Percentiles rank a stretch among this genome's conserved stretches.
phyloP scores from a whole-genome alignment of 2,329 filamentous ascomycete species.

The Uncinocarpus reesii region DNA sequence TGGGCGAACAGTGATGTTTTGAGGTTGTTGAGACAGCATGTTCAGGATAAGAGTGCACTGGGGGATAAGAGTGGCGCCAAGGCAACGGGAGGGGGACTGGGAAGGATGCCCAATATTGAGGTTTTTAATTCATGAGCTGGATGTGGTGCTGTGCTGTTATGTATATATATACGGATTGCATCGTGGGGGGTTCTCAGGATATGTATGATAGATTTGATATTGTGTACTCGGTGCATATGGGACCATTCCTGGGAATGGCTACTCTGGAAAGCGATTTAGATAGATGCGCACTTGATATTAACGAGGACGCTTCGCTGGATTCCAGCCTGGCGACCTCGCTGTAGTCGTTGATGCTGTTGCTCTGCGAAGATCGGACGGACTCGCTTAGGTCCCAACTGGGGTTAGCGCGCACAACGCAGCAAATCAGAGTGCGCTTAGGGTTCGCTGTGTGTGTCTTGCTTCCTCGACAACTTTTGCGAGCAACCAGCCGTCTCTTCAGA shows the following conservation, averaged over 20 bases:
- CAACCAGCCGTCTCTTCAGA: conserved; percentile 23
- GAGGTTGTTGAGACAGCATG: conserved; percentile 65
- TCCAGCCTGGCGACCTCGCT: background rate
- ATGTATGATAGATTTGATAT: background rate
- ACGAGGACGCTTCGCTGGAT: too few species aligned
- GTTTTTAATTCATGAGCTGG: conserved; percentile 26
- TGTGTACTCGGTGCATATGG: background rate
- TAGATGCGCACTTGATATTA: background rate
- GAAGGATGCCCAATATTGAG: conserved; percentile 42
- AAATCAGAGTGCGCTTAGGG: conserved; percentile 31
- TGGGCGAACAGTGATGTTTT: conserved; percentile 81
- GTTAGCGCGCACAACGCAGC: conserved; percentile 20
- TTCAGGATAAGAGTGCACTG: conserved; percentile 55
- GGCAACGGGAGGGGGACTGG: conserved; percentile 33
- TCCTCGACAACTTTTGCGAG: conserved; percentile 26
- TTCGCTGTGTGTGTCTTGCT: conserved; percentile 23
- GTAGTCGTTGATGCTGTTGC: background rate
- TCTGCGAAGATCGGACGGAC: background rate
- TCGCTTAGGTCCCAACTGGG: conserved; percentile 25
- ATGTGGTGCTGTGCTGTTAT: background rate
- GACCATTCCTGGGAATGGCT: background rate
- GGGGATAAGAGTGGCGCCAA: conserved; percentile 32
- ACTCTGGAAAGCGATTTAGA: too few species aligned
- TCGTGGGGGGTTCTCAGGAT: background rate
- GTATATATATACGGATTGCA: background rate